Conservation (phyloP, 1,284 basidiomycete genomes). For the Naganishia sp. region DNA sequence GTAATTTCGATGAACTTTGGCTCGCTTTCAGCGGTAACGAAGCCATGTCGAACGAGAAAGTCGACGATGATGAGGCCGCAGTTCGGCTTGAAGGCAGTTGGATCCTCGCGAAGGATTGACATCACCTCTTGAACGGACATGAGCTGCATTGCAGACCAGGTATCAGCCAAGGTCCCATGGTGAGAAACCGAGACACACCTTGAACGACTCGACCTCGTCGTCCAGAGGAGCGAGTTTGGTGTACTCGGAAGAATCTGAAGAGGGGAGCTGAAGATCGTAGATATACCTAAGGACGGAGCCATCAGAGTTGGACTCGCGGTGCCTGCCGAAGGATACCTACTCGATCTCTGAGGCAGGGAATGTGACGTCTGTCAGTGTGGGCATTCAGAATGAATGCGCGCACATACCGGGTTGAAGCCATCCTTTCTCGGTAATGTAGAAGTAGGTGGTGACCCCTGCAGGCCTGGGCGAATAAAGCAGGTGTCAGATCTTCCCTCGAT, state of each 20-base stretch:
- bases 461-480: constrained; percentile 7
- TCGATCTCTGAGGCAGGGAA: constrained; percentile 48
- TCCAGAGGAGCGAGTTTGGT: constrained; percentile 72
- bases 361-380: neutral
- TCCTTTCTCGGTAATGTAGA: constrained; percentile 64
- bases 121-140: constrained; percentile 50
- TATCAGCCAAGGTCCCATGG: neutral
- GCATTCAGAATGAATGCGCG: neutral
- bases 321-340: constrained; percentile 55
- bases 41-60: constrained; percentile 60
- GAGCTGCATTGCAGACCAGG: constrained; percentile 38
- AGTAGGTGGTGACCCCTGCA: constrained; percentile 54
- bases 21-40: constrained; percentile 58
- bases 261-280: constrained; percentile 74
- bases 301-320: neutral
- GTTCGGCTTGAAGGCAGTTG: constrained; percentile 60
- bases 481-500: neutral
- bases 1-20: constrained; percentile 50
- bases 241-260: constrained; percentile 55
- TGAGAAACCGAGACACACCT: constrained; percentile 43
- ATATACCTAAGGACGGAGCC: constrained; percentile 57
- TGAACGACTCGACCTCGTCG: constrained; percentile 90
- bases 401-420: constrained; percentile 73
- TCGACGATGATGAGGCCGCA: constrained; percentile 61
- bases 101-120: constrained; percentile 48